Conservation (phyloP, 352 stramenopile genomes). For the Blastocystis sp. region DNA sequence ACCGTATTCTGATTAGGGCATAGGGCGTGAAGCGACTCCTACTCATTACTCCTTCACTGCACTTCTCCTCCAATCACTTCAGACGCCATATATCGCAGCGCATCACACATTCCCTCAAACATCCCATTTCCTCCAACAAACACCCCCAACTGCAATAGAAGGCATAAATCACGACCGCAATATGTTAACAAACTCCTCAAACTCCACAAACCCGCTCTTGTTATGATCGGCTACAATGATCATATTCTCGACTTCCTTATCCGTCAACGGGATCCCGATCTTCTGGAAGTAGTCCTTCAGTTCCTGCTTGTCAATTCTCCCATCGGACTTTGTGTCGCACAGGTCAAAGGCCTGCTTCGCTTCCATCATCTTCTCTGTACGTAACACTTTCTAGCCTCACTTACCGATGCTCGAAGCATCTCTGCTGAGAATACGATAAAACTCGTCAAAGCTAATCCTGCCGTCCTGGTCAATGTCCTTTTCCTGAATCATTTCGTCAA, state of each 20-base stretch:
- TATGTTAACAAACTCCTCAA: slow-evolving; percentile 21
- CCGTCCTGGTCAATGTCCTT: slow-evolving; percentile 46
- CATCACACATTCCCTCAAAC: no score
- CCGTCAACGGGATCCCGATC: slow-evolving; percentile 16
- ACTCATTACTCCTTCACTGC: no score
- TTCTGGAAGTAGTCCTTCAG: slow-evolving; percentile 41
- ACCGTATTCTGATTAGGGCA: no score
- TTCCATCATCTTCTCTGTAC: slow-evolving; percentile 34
- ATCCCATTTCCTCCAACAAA: no score
- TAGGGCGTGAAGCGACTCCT: no score
- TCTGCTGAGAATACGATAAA: not conserved
- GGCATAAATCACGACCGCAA: not conserved
- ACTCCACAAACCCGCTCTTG: slow-evolving; percentile 22
- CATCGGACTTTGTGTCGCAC: slow-evolving; percentile 31
- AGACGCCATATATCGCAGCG: no score
- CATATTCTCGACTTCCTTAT: slow-evolving; percentile 11
- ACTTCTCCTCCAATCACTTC: no score
- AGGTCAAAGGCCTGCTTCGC: slow-evolving; percentile 19
- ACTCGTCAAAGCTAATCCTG: slow-evolving; percentile 33
- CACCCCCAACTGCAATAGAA: no score
- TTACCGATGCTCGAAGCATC: slow-evolving; percentile 24
- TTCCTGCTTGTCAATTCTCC: slow-evolving; percentile 17
- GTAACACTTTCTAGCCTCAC: not conserved
- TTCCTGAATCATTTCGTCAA: slow-evolving; percentile 50
- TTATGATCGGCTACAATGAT: slow-evolving; percentile 14